These are phyloP conservation scores for Tolypocladium inflatum DNA, from an alignment of 2,329 filamentous ascomycete species.

Conservation along the genomic window DNA sequence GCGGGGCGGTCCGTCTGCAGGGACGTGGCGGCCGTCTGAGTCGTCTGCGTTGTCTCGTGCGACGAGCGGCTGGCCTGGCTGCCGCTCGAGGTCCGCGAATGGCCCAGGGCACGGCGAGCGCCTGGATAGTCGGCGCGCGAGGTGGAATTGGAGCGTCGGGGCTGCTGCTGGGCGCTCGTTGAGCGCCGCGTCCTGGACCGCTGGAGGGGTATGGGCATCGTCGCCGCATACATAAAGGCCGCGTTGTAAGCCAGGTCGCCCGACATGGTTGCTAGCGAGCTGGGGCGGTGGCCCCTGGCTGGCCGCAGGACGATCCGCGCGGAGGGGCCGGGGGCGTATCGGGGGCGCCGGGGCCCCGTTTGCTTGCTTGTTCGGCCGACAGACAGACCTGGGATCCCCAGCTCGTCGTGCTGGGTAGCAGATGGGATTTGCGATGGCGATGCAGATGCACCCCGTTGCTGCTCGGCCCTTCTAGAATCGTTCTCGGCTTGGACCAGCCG, in stretches of 20 bases:
- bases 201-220: conserved; percentile 12
- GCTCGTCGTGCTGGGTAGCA: background rate
- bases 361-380: background rate
- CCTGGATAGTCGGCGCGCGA: conserved; percentile 1
- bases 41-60: conserved; percentile 4
- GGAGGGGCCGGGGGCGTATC: background rate
- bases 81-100: conserved; percentile 20
- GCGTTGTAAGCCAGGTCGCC: conserved; percentile 2
- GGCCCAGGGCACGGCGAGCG: conserved; percentile 7
- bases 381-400: background rate
- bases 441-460: background rate
- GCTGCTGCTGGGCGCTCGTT: background rate
- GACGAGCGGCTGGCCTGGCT: conserved; percentile 15
- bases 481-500: background rate
- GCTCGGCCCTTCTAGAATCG: background rate
- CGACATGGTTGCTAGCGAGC: background rate
- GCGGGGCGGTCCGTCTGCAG: conserved; percentile 18
- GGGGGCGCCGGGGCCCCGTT: background rate
- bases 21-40: background rate
- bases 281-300: conserved; percentile 1
- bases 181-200: conserved; percentile 3
- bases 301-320: background rate
- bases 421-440: background rate
- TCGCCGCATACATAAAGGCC: conserved; percentile 9
- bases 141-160: conserved; percentile 5